Percentiles rank a stretch among this genome's conserved stretches.
Conservation (phyloP, 23 red algal genomes). For the Gracilariopsis chorda region DNA sequence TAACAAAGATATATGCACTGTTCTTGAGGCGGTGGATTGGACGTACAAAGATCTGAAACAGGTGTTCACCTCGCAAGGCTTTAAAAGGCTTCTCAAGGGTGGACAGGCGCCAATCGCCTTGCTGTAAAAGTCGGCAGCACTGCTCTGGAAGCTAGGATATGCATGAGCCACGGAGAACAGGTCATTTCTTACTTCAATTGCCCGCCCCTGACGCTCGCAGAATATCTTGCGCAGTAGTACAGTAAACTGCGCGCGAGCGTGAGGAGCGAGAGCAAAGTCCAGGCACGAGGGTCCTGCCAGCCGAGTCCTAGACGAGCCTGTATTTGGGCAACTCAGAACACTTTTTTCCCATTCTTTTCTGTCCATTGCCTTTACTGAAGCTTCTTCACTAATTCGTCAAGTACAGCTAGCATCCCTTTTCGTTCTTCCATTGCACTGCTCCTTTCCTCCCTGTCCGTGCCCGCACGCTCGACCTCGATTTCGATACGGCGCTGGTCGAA, state of each 20-base stretch:
- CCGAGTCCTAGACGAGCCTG: too few species aligned
- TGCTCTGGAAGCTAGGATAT: not conserved
- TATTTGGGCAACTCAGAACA: not conserved
- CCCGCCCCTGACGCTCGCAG: not conserved
- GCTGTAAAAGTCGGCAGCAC: not conserved
- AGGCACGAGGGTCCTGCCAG: too few species aligned
- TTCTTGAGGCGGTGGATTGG: not conserved
- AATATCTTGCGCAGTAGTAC: not conserved
- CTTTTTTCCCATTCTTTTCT: not conserved
- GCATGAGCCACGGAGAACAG: not conserved
- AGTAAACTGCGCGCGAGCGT: not conserved
- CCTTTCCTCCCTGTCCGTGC: not conserved
- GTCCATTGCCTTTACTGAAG: not conserved
- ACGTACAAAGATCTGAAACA: constrained; percentile 34
- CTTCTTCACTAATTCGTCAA: not conserved
- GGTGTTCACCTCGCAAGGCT: not conserved
- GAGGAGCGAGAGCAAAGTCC: too few species aligned
- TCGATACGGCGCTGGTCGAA: too few species aligned
- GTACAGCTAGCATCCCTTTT: not conserved
- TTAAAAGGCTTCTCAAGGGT: not conserved
- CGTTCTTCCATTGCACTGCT: not conserved
- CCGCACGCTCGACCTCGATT: too few species aligned
- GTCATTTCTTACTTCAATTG: not conserved
- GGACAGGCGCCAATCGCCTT: not conserved
- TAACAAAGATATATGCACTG: not conserved